Evolutionary conservation across 2,329 filamentous ascomycete genomes (phyloP).

Genomic region (Massarina eburnea): DNA sequence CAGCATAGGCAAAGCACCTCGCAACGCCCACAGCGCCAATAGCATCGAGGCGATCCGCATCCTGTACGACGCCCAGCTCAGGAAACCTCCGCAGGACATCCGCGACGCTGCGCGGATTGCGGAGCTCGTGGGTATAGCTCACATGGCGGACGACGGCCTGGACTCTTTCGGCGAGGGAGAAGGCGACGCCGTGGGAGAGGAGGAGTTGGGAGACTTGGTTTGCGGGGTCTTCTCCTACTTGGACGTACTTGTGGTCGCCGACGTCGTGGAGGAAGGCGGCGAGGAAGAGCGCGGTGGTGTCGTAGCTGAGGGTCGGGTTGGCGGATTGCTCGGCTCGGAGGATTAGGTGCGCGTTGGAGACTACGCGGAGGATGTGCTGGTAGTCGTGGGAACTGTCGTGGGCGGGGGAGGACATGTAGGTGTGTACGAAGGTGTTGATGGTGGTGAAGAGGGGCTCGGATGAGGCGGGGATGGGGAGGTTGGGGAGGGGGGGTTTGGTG

Average conservation of each 20-base stretch:
- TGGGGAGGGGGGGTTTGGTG: slow-evolving; percentile 19
- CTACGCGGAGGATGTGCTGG: slow-evolving; percentile 77
- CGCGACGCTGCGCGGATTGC: slow-evolving; percentile 62
- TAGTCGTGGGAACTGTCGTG: slow-evolving; percentile 85
- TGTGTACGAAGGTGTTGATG: slow-evolving; percentile 34
- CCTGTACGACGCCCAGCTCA: slow-evolving; percentile 83
- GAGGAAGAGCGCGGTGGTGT: slow-evolving; percentile 64
- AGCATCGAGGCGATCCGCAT: slow-evolving; percentile 89
- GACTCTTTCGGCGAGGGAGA: slow-evolving; percentile 64
- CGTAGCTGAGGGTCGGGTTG: slow-evolving; percentile 41
- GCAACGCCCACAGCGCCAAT: slow-evolving; percentile 85
- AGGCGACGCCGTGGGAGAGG: slow-evolving; percentile 56
- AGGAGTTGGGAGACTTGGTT: slow-evolving; percentile 61
- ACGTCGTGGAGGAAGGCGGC: slow-evolving; percentile 73
- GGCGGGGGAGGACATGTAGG: slow-evolving; percentile 38
- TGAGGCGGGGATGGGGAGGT: slow-evolving; percentile 23
- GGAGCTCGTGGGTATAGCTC: slow-evolving; percentile 73
- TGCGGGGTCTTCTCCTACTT: slow-evolving; percentile 56
- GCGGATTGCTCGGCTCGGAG: slow-evolving; percentile 52
- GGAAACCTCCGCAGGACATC: slow-evolving; percentile 66
- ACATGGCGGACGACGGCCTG: slow-evolving; percentile 75
- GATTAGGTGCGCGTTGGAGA: slow-evolving; percentile 70
- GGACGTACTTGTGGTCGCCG: slow-evolving; percentile 78
- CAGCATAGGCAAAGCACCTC: slow-evolving; percentile 75
- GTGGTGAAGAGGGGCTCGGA: slow-evolving; percentile 28